Evolutionary conservation across 257 asterid genomes (phyloP).

Genomic region (Solanum boliviense): DNA sequence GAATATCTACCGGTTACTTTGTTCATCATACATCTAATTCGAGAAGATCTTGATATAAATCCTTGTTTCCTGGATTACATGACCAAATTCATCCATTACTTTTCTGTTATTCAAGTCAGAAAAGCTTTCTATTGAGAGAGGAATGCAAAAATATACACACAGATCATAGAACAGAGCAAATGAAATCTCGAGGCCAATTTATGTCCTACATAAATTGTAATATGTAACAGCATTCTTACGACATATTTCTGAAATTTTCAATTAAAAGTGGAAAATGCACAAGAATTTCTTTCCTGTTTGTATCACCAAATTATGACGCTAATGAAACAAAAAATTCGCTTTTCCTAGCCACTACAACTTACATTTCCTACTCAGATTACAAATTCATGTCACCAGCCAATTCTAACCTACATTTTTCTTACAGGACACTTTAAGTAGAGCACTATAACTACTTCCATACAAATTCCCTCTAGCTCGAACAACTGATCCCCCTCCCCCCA

Average conservation of each 20-base stretch:
- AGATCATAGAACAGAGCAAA: background rate
- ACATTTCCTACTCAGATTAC: background rate
- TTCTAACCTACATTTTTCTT: background rate
- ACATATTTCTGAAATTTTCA: background rate
- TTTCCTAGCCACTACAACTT: background rate
- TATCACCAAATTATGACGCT: background rate
- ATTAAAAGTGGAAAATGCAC: background rate
- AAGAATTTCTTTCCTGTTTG: background rate
- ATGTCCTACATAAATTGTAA: background rate
- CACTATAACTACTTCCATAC: background rate
- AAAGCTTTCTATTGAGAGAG: background rate
- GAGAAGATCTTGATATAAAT: conserved; percentile 16
- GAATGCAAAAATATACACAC: background rate
- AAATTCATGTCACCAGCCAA: background rate
- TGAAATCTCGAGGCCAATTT: background rate
- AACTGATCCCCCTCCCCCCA: no score
- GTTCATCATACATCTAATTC: conserved; percentile 9
- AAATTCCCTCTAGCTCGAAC: background rate
- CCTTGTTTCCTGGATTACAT: conserved; percentile 37
- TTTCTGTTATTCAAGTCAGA: background rate
- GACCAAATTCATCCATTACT: background rate
- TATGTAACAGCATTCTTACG: background rate
- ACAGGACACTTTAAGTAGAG: background rate
- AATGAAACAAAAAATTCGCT: background rate
- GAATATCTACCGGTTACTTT: conserved; percentile 19